Evolutionary conservation across 176 grass and related monocot species (phyloP).

Genomic region (Triticum monococcum): DNA sequence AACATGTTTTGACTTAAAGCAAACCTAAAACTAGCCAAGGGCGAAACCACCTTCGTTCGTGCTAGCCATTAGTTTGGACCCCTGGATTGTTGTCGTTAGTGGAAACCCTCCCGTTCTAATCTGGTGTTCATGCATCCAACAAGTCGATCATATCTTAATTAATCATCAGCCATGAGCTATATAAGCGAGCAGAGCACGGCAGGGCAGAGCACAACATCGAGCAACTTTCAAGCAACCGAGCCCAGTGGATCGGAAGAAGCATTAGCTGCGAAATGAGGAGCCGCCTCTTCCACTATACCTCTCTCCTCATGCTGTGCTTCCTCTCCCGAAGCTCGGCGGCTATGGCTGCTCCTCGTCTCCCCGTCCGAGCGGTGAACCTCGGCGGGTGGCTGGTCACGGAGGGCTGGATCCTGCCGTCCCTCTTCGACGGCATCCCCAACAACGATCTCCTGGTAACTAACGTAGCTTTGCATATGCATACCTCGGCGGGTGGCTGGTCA

Average conservation of each 20-base stretch:
- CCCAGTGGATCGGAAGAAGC: not conserved
- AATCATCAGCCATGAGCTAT: not conserved
- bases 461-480: too few relatives aligned
- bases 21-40: too few relatives aligned
- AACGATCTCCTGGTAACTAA: slow-evolving; percentile 52
- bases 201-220: not conserved
- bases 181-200: not conserved
- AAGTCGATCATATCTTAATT: not conserved
- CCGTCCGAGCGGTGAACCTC: slow-evolving; percentile 57
- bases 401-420: slow-evolving; percentile 62
- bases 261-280: too few relatives aligned
- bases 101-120: slow-evolving; percentile 5
- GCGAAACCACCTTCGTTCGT: too few relatives aligned
- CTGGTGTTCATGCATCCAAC: not conserved
- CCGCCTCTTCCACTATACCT: not conserved
- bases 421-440: slow-evolving; percentile 67
- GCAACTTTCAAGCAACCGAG: not conserved
- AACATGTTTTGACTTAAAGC: too few relatives aligned
- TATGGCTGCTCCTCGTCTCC: not conserved
- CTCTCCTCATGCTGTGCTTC: not conserved
- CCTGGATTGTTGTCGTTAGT: too few relatives aligned
- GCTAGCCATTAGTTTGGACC: too few relatives aligned
- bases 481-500: too few relatives aligned
- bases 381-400: slow-evolving; percentile 75
- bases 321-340: not conserved